Conservation (phyloP, 139 green algal genomes). For the Chlorella vulgaris region DNA sequence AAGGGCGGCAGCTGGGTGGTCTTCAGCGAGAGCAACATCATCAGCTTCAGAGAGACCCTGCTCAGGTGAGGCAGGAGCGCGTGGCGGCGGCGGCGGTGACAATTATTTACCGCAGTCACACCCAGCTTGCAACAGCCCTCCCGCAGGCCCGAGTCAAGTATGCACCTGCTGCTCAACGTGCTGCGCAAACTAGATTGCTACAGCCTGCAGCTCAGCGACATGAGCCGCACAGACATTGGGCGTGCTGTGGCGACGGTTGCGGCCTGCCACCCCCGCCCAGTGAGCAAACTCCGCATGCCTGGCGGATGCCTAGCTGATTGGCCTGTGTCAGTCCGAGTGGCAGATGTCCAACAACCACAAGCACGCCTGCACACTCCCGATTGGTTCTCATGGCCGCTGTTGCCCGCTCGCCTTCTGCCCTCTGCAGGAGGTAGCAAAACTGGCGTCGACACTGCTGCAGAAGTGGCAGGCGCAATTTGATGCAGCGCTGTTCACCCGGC, state of each 20-base stretch:
- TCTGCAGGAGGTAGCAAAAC: conserved; percentile 15
- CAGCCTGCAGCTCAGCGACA: conserved; percentile 26
- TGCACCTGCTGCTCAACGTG: conserved; percentile 30
- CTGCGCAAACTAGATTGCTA: conserved; percentile 36
- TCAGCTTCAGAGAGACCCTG: neutral
- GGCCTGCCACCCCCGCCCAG: conserved; percentile 3
- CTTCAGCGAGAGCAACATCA: conserved; percentile 10
- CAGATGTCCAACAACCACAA: neutral
- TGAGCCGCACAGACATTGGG: conserved; percentile 22
- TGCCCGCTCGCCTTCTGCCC: no score
- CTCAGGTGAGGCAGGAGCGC: neutral
- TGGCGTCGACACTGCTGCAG: conserved; percentile 14
- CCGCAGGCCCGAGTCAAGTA: neutral
- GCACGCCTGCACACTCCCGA: neutral
- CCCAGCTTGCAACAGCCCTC: no score
- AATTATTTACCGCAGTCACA: no score
- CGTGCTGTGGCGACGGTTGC: conserved; percentile 1
- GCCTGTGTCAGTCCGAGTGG: neutral
- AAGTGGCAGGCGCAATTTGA: conserved; percentile 13
- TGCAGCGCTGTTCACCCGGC: conserved; percentile 1
- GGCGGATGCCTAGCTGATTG: no score
- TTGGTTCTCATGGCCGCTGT: neutral
- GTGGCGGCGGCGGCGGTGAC: neutral
- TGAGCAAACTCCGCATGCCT: neutral
- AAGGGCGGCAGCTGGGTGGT: conserved; percentile 8